Evolutionary conservation across 352 stramenopile species (phyloP).

Genomic region (Phytophthora idaei): DNA sequence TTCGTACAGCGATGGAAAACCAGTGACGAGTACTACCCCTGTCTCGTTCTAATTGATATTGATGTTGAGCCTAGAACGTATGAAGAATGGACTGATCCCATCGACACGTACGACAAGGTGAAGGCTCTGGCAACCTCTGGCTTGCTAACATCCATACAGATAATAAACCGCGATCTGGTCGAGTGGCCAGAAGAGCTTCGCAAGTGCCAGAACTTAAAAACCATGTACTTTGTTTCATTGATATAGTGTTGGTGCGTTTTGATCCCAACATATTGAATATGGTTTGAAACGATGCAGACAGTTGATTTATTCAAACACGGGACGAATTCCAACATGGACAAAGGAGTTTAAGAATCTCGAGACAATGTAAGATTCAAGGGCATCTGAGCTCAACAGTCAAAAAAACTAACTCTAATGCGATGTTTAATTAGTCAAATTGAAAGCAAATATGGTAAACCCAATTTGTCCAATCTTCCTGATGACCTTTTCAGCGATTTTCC

Average conservation of each 20-base stretch:
- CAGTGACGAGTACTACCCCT: slow-evolving; percentile 34
- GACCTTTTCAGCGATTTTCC: too few relatives aligned
- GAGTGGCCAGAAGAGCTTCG: slow-evolving; percentile 35
- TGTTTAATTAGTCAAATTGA: neutral
- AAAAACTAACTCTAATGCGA: too few relatives aligned
- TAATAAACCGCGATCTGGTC: slow-evolving; percentile 43
- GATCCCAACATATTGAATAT: too few relatives aligned
- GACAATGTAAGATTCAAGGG: neutral
- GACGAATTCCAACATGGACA: neutral
- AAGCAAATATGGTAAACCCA: neutral
- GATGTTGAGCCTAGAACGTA: slow-evolving; percentile 16
- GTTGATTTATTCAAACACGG: neutral
- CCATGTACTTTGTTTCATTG: slow-evolving; percentile 36
- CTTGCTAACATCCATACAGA: slow-evolving; percentile 40
- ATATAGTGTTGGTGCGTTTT: too few relatives aligned
- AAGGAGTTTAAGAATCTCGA: neutral
- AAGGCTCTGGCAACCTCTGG: slow-evolving; percentile 32
- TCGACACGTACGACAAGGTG: slow-evolving; percentile 30
- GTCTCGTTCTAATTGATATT: slow-evolving; percentile 42
- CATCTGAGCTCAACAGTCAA: too few relatives aligned
- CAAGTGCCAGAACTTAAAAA: slow-evolving; percentile 37
- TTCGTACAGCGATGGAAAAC: neutral
- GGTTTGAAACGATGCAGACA: neutral
- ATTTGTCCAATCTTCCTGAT: neutral
- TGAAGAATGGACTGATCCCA: slow-evolving; percentile 35